Percentiles rank a stretch among this genome's conserved stretches.
These are phyloP conservation scores for Mycena haematopus DNA, from an alignment of 768 basidiomycete species.

Conservation along the genomic window DNA sequence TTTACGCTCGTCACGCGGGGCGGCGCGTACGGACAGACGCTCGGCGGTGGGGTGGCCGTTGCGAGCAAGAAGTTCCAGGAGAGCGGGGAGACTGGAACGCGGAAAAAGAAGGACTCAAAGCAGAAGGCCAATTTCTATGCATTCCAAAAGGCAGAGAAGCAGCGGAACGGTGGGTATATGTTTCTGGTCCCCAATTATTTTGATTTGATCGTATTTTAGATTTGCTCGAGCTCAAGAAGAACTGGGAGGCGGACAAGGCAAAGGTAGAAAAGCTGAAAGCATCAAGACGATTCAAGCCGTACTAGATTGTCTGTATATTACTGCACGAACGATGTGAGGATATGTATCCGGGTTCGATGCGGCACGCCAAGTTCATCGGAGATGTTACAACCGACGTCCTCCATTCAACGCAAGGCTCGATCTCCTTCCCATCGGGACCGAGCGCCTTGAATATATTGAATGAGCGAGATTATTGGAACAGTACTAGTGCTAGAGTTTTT, in stretches of 20 bases:
- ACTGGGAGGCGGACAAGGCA: slow-evolving; percentile 89
- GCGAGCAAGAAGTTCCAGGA: slow-evolving; percentile 72
- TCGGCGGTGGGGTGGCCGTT: slow-evolving; percentile 78
- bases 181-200: not conserved
- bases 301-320: slow-evolving; percentile 49
- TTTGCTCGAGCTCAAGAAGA: slow-evolving; percentile 75
- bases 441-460: slow-evolving; percentile 36
- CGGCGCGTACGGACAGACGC: slow-evolving; percentile 86
- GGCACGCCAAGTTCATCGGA: slow-evolving; percentile 11
- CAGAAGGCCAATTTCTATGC: slow-evolving; percentile 85
- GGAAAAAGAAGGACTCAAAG: slow-evolving; percentile 63
- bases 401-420: slow-evolving; percentile 27
- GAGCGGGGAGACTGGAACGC: slow-evolving; percentile 57
- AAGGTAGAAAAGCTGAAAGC: slow-evolving; percentile 83
- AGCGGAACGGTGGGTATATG: slow-evolving; percentile 69
- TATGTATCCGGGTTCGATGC: not conserved
- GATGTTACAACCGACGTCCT: slow-evolving; percentile 7
- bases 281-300: slow-evolving; percentile 85
- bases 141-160: slow-evolving; percentile 91
- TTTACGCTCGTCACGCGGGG: slow-evolving; percentile 95
- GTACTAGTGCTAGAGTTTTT: slow-evolving; percentile 36
- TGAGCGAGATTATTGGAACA: slow-evolving; percentile 36
- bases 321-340: not conserved
- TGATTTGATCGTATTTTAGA: slow-evolving; percentile 44
- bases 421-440: slow-evolving; percentile 33